Evolutionary conservation across 805 yeast species (phyloP).

Genomic region (Yamadazyma paraphyllophila): DNA sequence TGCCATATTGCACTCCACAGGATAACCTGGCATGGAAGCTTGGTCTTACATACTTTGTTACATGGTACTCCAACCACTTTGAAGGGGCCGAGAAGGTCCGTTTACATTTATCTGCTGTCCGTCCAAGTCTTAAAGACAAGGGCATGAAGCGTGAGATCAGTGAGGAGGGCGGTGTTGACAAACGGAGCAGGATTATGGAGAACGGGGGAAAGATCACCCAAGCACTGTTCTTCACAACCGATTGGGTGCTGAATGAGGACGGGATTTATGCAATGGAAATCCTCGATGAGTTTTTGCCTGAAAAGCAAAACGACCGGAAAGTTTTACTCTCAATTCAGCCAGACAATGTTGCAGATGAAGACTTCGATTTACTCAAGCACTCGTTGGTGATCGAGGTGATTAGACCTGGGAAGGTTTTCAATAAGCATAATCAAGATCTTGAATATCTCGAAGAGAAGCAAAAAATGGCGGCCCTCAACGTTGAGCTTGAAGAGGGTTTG

Average conservation of each 20-base stretch:
- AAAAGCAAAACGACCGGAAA: constrained; percentile 48
- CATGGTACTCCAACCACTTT: constrained; percentile 78
- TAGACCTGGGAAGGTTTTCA: constrained; percentile 54
- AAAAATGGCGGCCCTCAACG: constrained; percentile 17
- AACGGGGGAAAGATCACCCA: constrained; percentile 33
- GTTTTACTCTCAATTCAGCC: constrained; percentile 76
- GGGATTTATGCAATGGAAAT: constrained; percentile 68
- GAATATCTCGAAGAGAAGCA: constrained; percentile 31
- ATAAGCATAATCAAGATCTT: constrained; percentile 45
- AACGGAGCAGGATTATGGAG: constrained; percentile 34
- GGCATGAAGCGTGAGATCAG: constrained; percentile 42
- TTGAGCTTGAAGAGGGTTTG: constrained; percentile 45
- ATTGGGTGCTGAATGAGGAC: constrained; percentile 61
- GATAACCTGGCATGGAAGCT: constrained; percentile 56
- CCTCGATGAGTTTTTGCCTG: constrained; percentile 57
- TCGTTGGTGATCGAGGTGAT: constrained; percentile 44
- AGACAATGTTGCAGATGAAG: constrained; percentile 60
- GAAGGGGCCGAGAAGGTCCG: constrained; percentile 59
- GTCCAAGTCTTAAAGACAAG: constrained; percentile 52
- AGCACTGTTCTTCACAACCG: constrained; percentile 61
- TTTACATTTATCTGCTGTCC: constrained; percentile 64
- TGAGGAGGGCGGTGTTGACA: not conserved
- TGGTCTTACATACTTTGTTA: constrained; percentile 67
- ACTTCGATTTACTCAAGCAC: constrained; percentile 51
- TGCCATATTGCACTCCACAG: constrained; percentile 83